Base-by-base conservation (phyloP, 2,329 filamentous ascomycete species). In the Bipolaris bicolor region DNA sequence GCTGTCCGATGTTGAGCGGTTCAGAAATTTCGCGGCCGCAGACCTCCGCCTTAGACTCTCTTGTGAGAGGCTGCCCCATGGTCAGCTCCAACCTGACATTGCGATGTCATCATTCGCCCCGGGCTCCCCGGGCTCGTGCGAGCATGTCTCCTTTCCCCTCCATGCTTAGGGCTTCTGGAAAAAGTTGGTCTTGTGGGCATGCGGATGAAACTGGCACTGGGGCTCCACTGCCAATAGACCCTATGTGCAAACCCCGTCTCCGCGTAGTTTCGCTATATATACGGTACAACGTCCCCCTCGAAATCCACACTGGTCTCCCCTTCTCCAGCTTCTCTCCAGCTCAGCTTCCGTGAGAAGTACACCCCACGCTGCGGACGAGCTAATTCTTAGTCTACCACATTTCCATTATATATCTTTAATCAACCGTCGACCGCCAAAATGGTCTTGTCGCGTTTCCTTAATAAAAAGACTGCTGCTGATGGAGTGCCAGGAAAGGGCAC, bases 401-500 rank as follows among this genome's bases (percentile, higher is more conserved):
- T 36, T 46, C 51, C 24, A 18, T 24, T 43, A 11, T 7, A 45
- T 54, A 33, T 31, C 15, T 34, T 26, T 54, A 54, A 54, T 57
- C 34, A 36, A 49, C 16, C 47, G 26, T 41, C 50, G 47, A 45
- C 15, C 31, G 53, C 20, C 40, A 60, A 47, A 52, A 49, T 49
- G 7, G 45, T 33, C 58, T 60, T 44, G 10, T 70, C 70, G 67
- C 61, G 64, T 57, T 66, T 73, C 43, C 69, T 70, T 41, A 37
- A 57, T 39, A 68, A 63, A 24, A 61, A 59, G 41, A 37, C 43
- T 46, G 9, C 55, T 16, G 24, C 39, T 13, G 57, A 64, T 16
- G 61, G 60, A 57, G 61, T 61, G 20, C 54, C 56, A 7, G 66
- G 64, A 41, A 73, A 73, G 53, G 65, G 67, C 39, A 71, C 67